These are phyloP conservation scores for Populus deltoides DNA, from an alignment of 345 rosid genomes.

Conservation along the genomic window DNA sequence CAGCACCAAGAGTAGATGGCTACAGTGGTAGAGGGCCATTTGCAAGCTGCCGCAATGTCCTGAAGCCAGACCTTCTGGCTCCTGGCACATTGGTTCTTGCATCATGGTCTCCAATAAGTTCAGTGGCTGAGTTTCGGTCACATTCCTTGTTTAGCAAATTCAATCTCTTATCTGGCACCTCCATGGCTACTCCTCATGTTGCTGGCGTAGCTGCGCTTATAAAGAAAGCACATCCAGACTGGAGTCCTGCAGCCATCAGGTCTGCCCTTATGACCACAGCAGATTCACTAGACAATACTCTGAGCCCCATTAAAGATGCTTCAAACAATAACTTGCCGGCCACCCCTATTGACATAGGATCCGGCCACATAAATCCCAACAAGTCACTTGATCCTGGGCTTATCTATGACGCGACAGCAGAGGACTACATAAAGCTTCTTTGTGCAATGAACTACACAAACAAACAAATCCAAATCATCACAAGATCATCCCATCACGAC, in stretches of 20 bases:
- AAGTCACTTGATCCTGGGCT: constrained; percentile 58
- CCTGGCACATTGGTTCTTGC: constrained; percentile 40
- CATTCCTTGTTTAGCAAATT: constrained; percentile 29
- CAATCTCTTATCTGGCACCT: constrained; percentile 45
- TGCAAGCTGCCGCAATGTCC: constrained; percentile 28
- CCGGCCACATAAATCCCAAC: constrained; percentile 47
- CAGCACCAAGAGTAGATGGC: constrained; percentile 42
- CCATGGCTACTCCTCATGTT: constrained; percentile 48
- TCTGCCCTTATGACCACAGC: constrained; percentile 54
- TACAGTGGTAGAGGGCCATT: constrained; percentile 52
- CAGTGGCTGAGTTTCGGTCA: constrained; percentile 20
- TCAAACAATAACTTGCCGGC: constrained; percentile 29
- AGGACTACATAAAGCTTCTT: constrained; percentile 48
- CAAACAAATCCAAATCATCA: constrained; percentile 39
- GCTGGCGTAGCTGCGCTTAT: constrained; percentile 45
- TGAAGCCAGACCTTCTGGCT: constrained; percentile 47
- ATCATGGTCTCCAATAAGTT: constrained; percentile 41
- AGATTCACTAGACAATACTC: constrained; percentile 33
- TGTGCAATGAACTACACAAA: constrained; percentile 45
- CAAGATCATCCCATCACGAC: constrained; percentile 33
- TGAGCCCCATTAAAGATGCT: constrained; percentile 33
- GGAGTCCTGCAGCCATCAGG: constrained; percentile 49
- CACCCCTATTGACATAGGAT: constrained; percentile 59
- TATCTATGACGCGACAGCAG: constrained; percentile 44
- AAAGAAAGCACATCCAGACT: constrained; percentile 36